Conservation (phyloP, 1,139 yeast genomes). For the Zygoascus meyerae region DNA sequence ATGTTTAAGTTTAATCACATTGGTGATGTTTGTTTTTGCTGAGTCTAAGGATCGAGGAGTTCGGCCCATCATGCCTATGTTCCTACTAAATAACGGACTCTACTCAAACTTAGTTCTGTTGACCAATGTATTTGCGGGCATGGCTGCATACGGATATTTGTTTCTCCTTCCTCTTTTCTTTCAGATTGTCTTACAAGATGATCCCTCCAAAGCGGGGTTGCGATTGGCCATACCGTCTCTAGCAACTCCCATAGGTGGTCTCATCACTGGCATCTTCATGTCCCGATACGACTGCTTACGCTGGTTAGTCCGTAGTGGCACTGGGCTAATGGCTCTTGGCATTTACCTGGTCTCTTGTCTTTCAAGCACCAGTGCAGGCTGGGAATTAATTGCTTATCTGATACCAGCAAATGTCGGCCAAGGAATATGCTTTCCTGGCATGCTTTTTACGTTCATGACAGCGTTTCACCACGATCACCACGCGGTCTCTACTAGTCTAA, state of each 20-base stretch:
- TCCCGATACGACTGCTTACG: conserved; percentile 10
- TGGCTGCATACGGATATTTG: conserved; percentile 14
- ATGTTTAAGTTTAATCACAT: conserved; percentile 2
- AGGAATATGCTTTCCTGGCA: conserved; percentile 14
- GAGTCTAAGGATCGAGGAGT: conserved; percentile 6
- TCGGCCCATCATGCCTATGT: conserved; percentile 11
- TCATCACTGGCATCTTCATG: conserved; percentile 14
- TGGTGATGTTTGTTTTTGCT: conserved; percentile 11
- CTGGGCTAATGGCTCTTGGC: conserved; percentile 11
- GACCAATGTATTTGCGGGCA: conserved; percentile 11
- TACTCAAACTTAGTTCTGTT: conserved; percentile 3
- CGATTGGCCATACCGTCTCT: conserved; percentile 14
- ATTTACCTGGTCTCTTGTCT: conserved; percentile 3
- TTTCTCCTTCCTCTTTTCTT: conserved; percentile 15
- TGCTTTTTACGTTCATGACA: conserved; percentile 15
- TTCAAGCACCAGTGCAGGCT: neutral
- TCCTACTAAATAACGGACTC: conserved; percentile 1
- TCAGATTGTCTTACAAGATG: conserved; percentile 15
- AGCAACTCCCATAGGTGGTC: conserved; percentile 15
- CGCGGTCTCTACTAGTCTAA: conserved; percentile 14
- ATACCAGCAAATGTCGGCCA: conserved; percentile 15
- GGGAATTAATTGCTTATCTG: conserved; percentile 5
- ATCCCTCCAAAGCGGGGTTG: conserved; percentile 14
- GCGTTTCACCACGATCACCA: conserved; percentile 13
- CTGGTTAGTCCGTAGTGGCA: conserved; percentile 10